These are phyloP conservation scores for Oxyria digyna DNA, from an alignment of 148 eudicot genomes.

Conservation along the genomic window DNA sequence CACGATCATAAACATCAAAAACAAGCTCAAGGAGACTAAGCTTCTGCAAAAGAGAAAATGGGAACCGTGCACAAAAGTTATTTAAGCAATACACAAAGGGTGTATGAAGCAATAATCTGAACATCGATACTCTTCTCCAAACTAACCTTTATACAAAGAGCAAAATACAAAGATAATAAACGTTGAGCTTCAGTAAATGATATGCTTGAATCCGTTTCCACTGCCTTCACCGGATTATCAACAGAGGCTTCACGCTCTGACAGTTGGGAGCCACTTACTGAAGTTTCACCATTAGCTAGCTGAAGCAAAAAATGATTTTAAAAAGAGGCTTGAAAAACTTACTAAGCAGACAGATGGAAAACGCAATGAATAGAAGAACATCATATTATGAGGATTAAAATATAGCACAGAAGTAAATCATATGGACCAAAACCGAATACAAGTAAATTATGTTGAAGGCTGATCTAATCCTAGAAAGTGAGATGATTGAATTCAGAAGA, in stretches of 20 bases:
- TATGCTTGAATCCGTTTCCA: constrained; percentile 30
- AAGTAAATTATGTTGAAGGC: background rate
- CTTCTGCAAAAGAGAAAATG: constrained; percentile 37
- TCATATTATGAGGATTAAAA: background rate
- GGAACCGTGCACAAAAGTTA: background rate
- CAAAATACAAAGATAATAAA: constrained; percentile 75
- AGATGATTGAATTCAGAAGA: background rate
- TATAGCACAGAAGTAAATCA: background rate
- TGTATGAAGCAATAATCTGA: background rate
- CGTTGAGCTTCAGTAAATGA: constrained; percentile 71
- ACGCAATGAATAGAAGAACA: background rate
- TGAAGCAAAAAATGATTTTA: constrained; percentile 14
- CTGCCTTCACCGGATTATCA: constrained; percentile 29
- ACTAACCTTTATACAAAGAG: constrained; percentile 80
- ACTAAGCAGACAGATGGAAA: background rate
- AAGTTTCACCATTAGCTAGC: constrained; percentile 60
- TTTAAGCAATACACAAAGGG: background rate
- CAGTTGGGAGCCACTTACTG: constrained; percentile 57
- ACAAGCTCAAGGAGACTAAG: constrained; percentile 77
- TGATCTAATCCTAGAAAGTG: background rate
- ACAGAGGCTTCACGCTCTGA: constrained; percentile 42
- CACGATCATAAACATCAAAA: constrained; percentile 57
- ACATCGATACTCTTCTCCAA: background rate
- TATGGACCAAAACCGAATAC: background rate
- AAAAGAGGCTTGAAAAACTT: background rate